These are phyloP conservation scores for Climacium dendroides DNA, from an alignment of 225 moss, liverwort and hornwort species.

Conservation along the genomic window DNA sequence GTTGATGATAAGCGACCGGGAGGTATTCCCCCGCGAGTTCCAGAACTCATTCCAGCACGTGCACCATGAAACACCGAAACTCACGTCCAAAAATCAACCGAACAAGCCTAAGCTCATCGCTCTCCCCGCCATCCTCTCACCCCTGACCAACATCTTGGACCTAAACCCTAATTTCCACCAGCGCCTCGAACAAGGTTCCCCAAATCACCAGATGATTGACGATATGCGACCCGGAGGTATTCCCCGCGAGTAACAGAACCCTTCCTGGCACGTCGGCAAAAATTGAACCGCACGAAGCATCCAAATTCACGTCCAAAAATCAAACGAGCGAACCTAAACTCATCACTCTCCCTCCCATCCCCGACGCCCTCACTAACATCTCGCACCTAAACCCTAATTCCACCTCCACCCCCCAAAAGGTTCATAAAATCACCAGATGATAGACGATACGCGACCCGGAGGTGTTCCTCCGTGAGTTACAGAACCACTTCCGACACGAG, in stretches of 20 bases:
- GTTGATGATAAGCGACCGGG: conserved; percentile 64
- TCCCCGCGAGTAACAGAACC: conserved; percentile 5
- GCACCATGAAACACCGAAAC: background rate
- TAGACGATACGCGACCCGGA: conserved; percentile 70
- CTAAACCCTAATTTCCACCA: conserved; percentile 1
- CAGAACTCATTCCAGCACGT: conserved; percentile 4
- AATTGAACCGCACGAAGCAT: background rate
- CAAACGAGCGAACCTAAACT: background rate
- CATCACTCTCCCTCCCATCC: background rate
- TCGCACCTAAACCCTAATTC: conserved; percentile 1
- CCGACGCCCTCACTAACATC: background rate
- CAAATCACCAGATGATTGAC: conserved; percentile 49
- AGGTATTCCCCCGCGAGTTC: conserved; percentile 41
- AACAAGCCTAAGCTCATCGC: background rate
- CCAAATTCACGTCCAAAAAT: background rate
- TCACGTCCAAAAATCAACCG: background rate
- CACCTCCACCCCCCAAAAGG: background rate
- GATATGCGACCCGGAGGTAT: conserved; percentile 65
- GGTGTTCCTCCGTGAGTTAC: conserved; percentile 31
- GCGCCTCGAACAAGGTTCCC: background rate
- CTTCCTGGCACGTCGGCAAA: conserved; percentile 17
- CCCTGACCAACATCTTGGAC: background rate
- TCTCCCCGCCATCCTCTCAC: too few species aligned
- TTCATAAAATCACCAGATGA: conserved; percentile 29
- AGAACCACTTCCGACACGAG: conserved; percentile 6